phyloP scores from a whole-genome alignment of 2,329 filamentous ascomycete genomes.

The Elsinoe ampelina region DNA sequence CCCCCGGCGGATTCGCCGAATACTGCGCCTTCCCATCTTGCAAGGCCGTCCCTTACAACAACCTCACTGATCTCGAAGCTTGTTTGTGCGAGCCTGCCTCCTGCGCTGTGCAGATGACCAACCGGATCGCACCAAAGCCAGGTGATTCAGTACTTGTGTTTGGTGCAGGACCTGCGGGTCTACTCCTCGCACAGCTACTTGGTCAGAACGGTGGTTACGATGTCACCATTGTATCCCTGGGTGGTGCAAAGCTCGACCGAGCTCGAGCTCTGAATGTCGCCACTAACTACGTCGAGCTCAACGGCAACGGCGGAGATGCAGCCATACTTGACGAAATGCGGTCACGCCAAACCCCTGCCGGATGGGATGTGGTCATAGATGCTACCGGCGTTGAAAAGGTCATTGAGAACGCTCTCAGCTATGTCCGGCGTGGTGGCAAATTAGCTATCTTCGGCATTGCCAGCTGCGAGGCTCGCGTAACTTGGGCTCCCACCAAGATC shows the following conservation, averaged over 20 bases:
- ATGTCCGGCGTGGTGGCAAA: constrained; percentile 61
- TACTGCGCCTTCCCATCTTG: constrained; percentile 51
- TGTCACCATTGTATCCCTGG: constrained; percentile 32
- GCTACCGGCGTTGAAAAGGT: constrained; percentile 61
- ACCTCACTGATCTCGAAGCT: constrained; percentile 58
- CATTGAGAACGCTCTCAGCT: constrained; percentile 61
- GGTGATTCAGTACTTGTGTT: constrained; percentile 58
- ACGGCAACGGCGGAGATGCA: constrained; percentile 42
- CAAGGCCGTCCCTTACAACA: constrained; percentile 56
- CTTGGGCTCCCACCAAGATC: constrained; percentile 63
- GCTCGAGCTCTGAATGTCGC: constrained; percentile 43
- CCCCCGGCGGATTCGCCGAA: constrained; percentile 64
- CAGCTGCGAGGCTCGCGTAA: constrained; percentile 50
- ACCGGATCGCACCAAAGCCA: constrained; percentile 58
- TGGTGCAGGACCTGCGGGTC: constrained; percentile 57
- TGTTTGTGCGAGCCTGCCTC: constrained; percentile 62
- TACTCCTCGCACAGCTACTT: constrained; percentile 54
- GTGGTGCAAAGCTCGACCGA: constrained; percentile 60
- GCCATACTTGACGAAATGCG: constrained; percentile 53
- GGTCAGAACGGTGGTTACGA: constrained; percentile 58
- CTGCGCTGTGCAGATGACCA: constrained; percentile 60
- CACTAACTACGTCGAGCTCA: constrained; percentile 40
- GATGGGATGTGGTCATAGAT: constrained; percentile 65
- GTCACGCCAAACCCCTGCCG: constrained; percentile 53
- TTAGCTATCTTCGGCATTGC: constrained; percentile 67